Evolutionary conservation across 345 rosid genomes (phyloP), one percentile per base, ranked within the genome.

Genomic region (Luvunga scandens): DNA sequence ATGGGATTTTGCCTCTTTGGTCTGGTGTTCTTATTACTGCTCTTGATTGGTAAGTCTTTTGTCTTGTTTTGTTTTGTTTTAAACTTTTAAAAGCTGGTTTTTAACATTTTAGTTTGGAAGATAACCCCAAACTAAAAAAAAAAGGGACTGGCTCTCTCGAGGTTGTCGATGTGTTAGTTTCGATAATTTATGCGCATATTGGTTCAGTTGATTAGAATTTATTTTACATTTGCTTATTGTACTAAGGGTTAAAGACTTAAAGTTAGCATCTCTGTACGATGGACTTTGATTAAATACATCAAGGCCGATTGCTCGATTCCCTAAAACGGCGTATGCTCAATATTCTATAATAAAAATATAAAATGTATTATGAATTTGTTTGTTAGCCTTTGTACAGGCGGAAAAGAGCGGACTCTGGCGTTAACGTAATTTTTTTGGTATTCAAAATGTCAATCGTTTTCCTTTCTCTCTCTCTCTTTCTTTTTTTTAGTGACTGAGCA

Each of bases 1-100:
- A 95, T 77, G 94, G 97, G 53, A 69, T 82, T 76, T 69, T 95
- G 77, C 97, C 99, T 79, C 84, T 95, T 59, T 95, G 97, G 98
- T 84, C 91, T 78, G 99, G 99, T 66, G 98, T 95, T 77, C 65
- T 88, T 38, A 92, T 95, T 27, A 95, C 97, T n/a, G 97, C 98
- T 82, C 83, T 79, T 68, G 98, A 95, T 79, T 92, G 97, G 99
- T 95, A 79, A 80, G 63, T 81, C 67, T 83, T 53, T 3, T 38
- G 3, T 4, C n/a, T 34, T 70, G 3, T 4, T 28, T 34, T 70
- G 57, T 33, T 27, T 19, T 28, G 6, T 66, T 69, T 6, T 22
- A n/a, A 27, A 38, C 45, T 12, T 25, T 38, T 19, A 13, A 16
- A 16, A 56, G 7, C 21, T 5, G 30, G 50, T 77, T 65, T 69